Base-by-base conservation (phyloP, 495 filamentous ascomycete genomes). In the Daldinia vernicosa region DNA sequence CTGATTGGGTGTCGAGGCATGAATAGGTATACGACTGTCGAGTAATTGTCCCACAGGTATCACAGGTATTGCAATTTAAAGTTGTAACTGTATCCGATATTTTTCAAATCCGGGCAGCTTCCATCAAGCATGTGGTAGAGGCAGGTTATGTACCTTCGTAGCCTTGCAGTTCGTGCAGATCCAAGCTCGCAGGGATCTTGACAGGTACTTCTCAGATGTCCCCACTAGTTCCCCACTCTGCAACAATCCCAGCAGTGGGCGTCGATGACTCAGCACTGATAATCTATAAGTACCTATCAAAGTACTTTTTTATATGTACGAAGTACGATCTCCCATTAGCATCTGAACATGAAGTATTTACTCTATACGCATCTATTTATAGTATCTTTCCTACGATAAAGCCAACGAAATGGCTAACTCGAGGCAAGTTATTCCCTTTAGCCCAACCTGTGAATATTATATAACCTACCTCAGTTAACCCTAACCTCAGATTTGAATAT, bases 401-500 rank as follows among this genome's bases (percentile, higher is more conserved):
- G 32, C 8, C 32, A 33, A 3, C 8, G 11, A 33, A 9, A 85
- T 85, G 83, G 83, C 83, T 0, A 85, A 85, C 60, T 85, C 83
- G 60, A 84, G 76, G 76, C 66, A 79, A 79, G 83, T 68, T 53
- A 47, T 64, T 58, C 47, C 53, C 47, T 24, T 60, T 28, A 9
- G 12, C 4, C 15, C 4, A 26, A 0, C 33, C 37, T 63, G 6
- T 27, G 32, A 61, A 58, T 43, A 11, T 15, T 14, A 60, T 63
- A 24, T 45, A 45, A 43, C 60, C 9, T 11, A n/a, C n/a, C n/a
- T n/a, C n/a, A n/a, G n/a, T n/a, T n/a, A 12, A 53, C 19, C 24
- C 28, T 45, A 53, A 43, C n/a, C 24, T 52, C 45, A 84, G 93
- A 77, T 99, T 91, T 78, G 95, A 97, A 83, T 98, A 98, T 77